Evolutionary conservation across 768 basidiomycete genomes (phyloP), one percentile per base, ranked within the genome.

Genomic region (Calvatia gigantea): DNA sequence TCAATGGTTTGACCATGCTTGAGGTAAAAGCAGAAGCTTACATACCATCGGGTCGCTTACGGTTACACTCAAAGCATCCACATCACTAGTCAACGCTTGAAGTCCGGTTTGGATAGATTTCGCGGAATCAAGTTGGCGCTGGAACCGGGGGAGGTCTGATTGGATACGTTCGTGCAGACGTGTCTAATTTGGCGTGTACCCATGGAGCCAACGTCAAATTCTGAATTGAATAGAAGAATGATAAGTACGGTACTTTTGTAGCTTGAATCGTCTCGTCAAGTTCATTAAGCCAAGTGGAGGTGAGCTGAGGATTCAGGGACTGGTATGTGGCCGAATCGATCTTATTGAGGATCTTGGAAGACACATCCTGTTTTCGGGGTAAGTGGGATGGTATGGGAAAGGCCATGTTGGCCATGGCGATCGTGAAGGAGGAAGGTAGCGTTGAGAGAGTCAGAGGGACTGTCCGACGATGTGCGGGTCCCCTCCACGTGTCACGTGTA

Each of bases 161-260:
- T 86, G 78, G 60, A 93, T 86, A 45, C 88, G 82, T 60, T 87
- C 84, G 61, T 87, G 84, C 60, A 96, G 84, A 62, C 75, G 80
- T 62, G 76, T 72, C 84, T 93, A 69, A 35, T 62, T n/a, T 14
- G 59, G 42, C 60, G 56, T 52, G 62, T 43, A 44, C 63, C 17
- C 62, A 27, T 23, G 28, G 38, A 31, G 21, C 46, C 25, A 39
- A 8, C 38, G 7, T 58, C 6, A 43, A 29, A 41, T 41, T 9
- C 1, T 31, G 19, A 8, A 38, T 23, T 15, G 25, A 6, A 31
- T 51, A 31, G n/a, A 6, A 58, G 31, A 50, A 25, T 29, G 25
- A 58, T 38, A 43, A 47, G 50, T 31, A 50, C 33, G 48, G 47
- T 64, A 91, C 93, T 76, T 91, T 89, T 9, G 88, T 91, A 32